Base-by-base conservation (phyloP, 495 filamentous ascomycete species). In the Daldinia concentrica region DNA sequence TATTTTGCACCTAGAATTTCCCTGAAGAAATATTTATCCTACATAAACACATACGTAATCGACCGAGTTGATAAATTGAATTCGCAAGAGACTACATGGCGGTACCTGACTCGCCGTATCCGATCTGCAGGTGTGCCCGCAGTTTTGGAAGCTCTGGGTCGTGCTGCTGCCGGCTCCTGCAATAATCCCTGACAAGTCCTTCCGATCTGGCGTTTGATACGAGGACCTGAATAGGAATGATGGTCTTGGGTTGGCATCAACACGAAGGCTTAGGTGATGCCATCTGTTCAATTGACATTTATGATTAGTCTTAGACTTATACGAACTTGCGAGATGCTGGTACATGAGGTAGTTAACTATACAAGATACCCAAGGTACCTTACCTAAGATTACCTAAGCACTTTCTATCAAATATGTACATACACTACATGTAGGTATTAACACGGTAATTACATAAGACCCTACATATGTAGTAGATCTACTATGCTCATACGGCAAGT, bases 81-180 rank as follows among this genome's bases (percentile, higher is more conserved):
- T 63, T 58, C 14, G 43, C 34, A 55, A 9, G 43, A 50, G 2
- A 29, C 22, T 58, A 32, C n/a, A n/a, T n/a, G n/a, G 14, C 34
- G 39, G 55, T 64, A 55, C 56, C 51, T 59, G 32, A 37, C 45
- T 58, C 45, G 58, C 58, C 58, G 37, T 55, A 56, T 34, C 59
- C 55, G 64, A 60, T 60, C 64, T 64, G 64, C 59, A 72, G 41
- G 29, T 58, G 55, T 63, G 43, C 17, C 36, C 24, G 55, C 14
- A 59, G 19, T 58, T 24, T 50, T 72, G 59, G 61, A 52, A 48
- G 37, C 29, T 57, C 51, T 62, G 45, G 52, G 22, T 58, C 54
- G 60, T n/a, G 48, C 36, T 22, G 58, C 54, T 60, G 43, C 55
- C 62, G 22, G 62, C 55, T 66, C 39, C 51, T 62, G 43, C 41